Evolutionary conservation across 192 early-diverging fungal genomes (phyloP).

Genomic region (Linnemannia elongata): DNA sequence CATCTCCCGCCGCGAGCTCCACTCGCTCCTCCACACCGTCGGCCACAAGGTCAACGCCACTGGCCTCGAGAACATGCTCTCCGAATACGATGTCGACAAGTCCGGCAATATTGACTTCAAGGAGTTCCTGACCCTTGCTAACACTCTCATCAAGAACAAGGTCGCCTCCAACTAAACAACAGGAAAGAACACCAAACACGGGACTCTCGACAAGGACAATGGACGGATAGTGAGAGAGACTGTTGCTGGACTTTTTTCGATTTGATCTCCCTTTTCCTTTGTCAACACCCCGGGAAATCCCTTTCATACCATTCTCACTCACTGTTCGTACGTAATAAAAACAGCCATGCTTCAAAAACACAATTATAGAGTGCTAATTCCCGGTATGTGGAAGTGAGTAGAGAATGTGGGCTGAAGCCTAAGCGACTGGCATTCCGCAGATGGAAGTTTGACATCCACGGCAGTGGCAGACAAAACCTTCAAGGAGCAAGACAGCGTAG

Average conservation of each 20-base stretch:
- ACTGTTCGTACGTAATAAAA: background rate
- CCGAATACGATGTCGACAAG: slow-evolving; percentile 27
- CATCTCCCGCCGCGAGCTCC: slow-evolving; percentile 42
- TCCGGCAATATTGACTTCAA: slow-evolving; percentile 36
- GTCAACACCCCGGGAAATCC: background rate
- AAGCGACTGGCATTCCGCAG: no score
- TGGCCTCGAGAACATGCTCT: slow-evolving; percentile 27
- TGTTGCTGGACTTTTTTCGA: background rate
- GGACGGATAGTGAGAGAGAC: background rate
- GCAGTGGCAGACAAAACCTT: background rate
- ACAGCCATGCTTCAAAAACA: background rate
- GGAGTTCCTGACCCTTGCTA: slow-evolving; percentile 22
- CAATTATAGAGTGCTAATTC: no score
- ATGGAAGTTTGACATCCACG: no score
- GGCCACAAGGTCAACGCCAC: slow-evolving; percentile 45
- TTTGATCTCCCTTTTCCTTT: background rate
- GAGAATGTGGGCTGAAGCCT: no score
- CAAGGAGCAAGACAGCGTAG: background rate
- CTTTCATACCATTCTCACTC: background rate
- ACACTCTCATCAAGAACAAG: slow-evolving; percentile 36
- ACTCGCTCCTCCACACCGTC: slow-evolving; percentile 44
- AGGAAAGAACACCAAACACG: no score
- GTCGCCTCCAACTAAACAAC: background rate
- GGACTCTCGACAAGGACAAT: background rate
- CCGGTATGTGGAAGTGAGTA: no score